These are phyloP conservation scores for Boletus subparvulus DNA, from an alignment of 768 basidiomycete species.

Conservation along the genomic window DNA sequence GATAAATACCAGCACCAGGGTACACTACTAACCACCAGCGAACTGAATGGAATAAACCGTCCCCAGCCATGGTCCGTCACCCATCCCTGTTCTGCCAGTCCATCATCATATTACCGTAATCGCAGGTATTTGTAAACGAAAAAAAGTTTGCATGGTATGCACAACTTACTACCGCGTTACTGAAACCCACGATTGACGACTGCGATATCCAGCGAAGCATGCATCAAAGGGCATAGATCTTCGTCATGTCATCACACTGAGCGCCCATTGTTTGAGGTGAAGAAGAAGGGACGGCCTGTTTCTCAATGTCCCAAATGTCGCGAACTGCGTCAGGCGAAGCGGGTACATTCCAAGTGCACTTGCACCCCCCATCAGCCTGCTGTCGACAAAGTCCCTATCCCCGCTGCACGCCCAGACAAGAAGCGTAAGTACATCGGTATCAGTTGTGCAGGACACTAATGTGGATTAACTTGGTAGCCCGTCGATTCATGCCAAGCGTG, in stretches of 20 bases:
- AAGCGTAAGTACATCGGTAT: constrained; percentile 28
- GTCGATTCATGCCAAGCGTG: constrained; percentile 66
- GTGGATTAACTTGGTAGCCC: constrained; percentile 41
- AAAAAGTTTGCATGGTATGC: constrained; percentile 73
- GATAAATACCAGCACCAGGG: constrained; percentile 4
- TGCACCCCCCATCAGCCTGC: constrained; percentile 48
- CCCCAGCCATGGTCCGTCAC: constrained; percentile 23
- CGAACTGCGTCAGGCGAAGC: constrained; percentile 75
- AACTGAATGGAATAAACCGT: constrained; percentile 14
- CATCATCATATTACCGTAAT: neutral
- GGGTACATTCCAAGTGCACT: constrained; percentile 79
- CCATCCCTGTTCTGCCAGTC: neutral
- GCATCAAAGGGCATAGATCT: constrained; percentile 93
- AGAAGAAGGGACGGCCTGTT: constrained; percentile 89
- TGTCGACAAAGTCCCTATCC: constrained; percentile 33
- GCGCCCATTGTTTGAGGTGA: constrained; percentile 88
- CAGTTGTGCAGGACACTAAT: constrained; percentile 17
- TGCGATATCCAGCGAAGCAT: constrained; percentile 63
- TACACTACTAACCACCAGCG: neutral
- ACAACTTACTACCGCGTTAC: neutral
- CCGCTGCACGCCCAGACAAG: constrained; percentile 32
- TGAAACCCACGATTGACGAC: constrained; percentile 12
- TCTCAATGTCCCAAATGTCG: constrained; percentile 89
- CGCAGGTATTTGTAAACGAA: constrained; percentile 69
- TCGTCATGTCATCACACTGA: constrained; percentile 85